phyloP scores from a whole-genome alignment of 148 eudicot species.

The Camellia granthamiana region DNA sequence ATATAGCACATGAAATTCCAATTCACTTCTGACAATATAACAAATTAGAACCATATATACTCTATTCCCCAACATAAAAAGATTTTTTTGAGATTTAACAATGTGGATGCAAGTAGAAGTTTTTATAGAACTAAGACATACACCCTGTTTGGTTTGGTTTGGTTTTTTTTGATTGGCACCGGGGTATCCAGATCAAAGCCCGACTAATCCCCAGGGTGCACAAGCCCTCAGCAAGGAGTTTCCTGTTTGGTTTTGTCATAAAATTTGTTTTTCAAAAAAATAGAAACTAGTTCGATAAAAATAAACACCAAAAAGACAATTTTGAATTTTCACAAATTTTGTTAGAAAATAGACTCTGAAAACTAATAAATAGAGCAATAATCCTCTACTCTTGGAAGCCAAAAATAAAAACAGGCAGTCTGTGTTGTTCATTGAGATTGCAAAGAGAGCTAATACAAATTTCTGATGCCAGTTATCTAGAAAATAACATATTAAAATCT shows the following conservation, averaged over 20 bases:
- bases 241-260: no score
- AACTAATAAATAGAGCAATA: not conserved
- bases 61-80: not conserved
- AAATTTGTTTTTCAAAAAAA: no score
- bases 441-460: not conserved
- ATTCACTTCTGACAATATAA: not conserved
- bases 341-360: no score
- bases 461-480: no score
- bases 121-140: not conserved
- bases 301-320: no score
- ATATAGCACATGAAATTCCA: slow-evolving; percentile 9
- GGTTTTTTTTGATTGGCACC: no score
- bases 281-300: no score
- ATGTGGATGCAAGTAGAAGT: not conserved
- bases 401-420: not conserved
- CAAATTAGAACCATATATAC: not conserved
- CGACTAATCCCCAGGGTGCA: no score
- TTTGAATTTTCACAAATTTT: no score
- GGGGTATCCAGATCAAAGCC: no score
- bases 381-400: not conserved
- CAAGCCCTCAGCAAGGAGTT: no score
- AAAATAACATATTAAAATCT: not conserved
- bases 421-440: not conserved
- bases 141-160: no score
- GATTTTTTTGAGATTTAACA: not conserved